Evolutionary conservation across 176 grass and related monocot species (phyloP).

Genomic region (Ampelocalamus luodianensis): DNA sequence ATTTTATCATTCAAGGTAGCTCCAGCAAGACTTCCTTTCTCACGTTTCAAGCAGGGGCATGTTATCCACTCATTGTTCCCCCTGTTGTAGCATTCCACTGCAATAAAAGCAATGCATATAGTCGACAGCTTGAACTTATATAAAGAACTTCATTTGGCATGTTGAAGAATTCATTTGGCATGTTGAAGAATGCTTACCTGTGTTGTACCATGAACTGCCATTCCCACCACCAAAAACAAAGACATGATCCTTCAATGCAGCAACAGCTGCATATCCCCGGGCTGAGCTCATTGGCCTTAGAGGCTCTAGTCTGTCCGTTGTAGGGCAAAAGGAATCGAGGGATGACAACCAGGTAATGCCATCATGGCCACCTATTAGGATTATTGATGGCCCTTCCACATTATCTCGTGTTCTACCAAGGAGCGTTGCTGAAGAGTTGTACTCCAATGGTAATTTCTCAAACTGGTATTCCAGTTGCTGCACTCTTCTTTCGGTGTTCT

Average conservation of each 20-base stretch:
- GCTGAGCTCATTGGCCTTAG: conserved; percentile 64
- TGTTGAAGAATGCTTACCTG: conserved; percentile 40
- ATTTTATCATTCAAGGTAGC: conserved; percentile 69
- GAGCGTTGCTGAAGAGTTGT: conserved; percentile 40
- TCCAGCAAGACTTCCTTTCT: conserved; percentile 81
- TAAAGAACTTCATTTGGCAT: conserved; percentile 29
- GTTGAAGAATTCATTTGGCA: conserved; percentile 32
- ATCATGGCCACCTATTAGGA: conserved; percentile 75
- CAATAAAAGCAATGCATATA: conserved; percentile 35
- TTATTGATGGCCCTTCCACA: conserved; percentile 49
- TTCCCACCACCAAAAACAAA: conserved; percentile 77
- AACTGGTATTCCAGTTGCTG: conserved; percentile 56
- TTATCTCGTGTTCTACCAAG: conserved; percentile 27
- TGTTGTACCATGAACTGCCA: conserved; percentile 57
- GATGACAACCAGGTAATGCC: conserved; percentile 64
- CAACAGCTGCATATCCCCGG: conserved; percentile 63
- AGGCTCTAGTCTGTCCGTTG: conserved; percentile 53
- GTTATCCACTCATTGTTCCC: conserved; percentile 56
- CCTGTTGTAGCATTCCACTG: conserved; percentile 74
- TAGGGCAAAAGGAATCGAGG: conserved; percentile 67
- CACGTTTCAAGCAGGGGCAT: conserved; percentile 63
- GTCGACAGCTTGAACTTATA: conserved; percentile 20
- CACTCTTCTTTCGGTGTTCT: conserved; percentile 57
- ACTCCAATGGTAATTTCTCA: conserved; percentile 58
- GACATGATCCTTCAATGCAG: conserved; percentile 60